phyloP scores from a whole-genome alignment of 1,284 basidiomycete genomes.

The Chalciporus sp. region DNA sequence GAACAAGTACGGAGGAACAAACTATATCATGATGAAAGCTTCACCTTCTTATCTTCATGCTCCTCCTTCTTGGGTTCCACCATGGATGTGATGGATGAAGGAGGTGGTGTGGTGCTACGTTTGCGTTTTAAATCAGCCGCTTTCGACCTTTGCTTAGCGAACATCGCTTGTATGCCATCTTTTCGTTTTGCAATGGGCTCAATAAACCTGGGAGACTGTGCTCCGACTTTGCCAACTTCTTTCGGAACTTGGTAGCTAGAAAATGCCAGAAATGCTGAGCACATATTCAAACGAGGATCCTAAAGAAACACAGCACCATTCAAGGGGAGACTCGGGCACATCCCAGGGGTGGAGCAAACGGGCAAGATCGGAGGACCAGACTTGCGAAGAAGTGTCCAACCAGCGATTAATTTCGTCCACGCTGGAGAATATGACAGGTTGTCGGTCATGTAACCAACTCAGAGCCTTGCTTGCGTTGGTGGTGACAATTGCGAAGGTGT shows the following conservation, averaged over 20 bases:
- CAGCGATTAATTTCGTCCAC: conserved; percentile 67
- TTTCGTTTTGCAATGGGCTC: conserved; percentile 78
- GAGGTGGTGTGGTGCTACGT: conserved; percentile 16
- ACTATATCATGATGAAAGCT: conserved; percentile 1
- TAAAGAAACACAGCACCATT: conserved; percentile 55
- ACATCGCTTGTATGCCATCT: conserved; percentile 90
- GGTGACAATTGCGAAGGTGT: conserved; percentile 90
- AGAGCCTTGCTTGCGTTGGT: conserved; percentile 71
- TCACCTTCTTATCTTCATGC: conserved; percentile 26
- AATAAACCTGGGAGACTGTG: conserved; percentile 81
- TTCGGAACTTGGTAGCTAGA: conserved; percentile 85
- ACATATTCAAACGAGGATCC: neutral
- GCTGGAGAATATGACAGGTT: conserved; percentile 83
- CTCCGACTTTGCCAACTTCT: conserved; percentile 91
- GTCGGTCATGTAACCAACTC: conserved; percentile 87
- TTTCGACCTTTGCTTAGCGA: conserved; percentile 59
- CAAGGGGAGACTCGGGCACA: conserved; percentile 55
- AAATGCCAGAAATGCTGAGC: neutral
- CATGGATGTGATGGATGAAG: neutral
- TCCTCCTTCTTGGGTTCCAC: conserved; percentile 15
- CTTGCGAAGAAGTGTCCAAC: conserved; percentile 74
- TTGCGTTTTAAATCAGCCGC: conserved; percentile 30
- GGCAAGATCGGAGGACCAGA: conserved; percentile 63
- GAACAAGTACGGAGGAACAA: neutral
- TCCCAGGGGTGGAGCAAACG: conserved; percentile 71